phyloP scores from a whole-genome alignment of 495 filamentous ascomycete species.

The Lichenothelia convexa region DNA sequence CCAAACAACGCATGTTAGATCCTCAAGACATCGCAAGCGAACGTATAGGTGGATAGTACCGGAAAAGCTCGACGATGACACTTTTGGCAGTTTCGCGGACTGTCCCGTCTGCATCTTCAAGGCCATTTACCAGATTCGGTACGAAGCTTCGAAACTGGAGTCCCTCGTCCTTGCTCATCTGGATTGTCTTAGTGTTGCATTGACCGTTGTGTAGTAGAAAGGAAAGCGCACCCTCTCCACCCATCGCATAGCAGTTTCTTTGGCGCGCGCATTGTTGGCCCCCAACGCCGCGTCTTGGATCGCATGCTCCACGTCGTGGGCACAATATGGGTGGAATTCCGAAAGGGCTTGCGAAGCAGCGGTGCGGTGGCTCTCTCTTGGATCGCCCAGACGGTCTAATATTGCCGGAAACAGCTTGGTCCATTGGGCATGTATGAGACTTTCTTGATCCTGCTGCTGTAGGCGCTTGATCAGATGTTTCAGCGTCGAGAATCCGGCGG shows the following conservation, averaged over 20 bases:
- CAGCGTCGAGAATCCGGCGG: slow-evolving; percentile 66
- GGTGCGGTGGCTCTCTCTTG: slow-evolving; percentile 59
- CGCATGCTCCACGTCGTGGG: slow-evolving; percentile 55
- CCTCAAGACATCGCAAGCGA: no score
- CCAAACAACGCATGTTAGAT: no score
- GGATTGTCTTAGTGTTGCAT: slow-evolving; percentile 7
- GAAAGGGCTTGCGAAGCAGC: slow-evolving; percentile 53
- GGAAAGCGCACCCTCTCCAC: slow-evolving; percentile 36
- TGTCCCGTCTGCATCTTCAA: slow-evolving; percentile 75
- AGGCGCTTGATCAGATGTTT: slow-evolving; percentile 72
- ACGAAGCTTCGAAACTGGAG: slow-evolving; percentile 71
- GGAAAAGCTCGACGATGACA: slow-evolving; percentile 69
- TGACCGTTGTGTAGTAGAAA: slow-evolving; percentile 3
- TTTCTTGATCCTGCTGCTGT: slow-evolving; percentile 58
- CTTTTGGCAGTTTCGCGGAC: slow-evolving; percentile 71
- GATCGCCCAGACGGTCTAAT: slow-evolving; percentile 73
- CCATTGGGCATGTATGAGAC: slow-evolving; percentile 42
- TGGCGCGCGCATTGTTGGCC: slow-evolving; percentile 63
- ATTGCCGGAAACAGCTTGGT: slow-evolving; percentile 50
- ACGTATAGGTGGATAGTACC: slow-evolving; percentile 36
- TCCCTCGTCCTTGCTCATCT: slow-evolving; percentile 63
- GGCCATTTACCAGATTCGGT: slow-evolving; percentile 57
- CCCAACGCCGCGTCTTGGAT: slow-evolving; percentile 61
- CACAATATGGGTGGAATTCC: slow-evolving; percentile 51
- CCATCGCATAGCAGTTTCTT: slow-evolving; percentile 73